phyloP scores from a whole-genome alignment of 331 rosid species.

The Phaseolus coccineus region DNA sequence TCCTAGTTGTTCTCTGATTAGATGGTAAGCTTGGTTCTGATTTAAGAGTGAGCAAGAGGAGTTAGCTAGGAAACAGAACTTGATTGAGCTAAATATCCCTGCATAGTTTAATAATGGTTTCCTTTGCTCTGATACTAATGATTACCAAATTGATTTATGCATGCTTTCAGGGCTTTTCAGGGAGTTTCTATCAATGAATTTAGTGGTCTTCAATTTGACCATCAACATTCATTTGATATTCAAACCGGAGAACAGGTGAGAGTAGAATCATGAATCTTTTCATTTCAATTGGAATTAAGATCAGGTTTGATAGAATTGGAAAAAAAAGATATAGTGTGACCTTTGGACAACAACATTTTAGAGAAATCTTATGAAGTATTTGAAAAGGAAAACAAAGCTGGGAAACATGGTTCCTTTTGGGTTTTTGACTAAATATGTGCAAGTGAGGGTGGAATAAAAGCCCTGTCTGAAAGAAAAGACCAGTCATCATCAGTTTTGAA shows the following conservation, averaged over 20 bases:
- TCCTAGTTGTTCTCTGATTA: slow-evolving; percentile 84
- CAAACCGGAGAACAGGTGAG: slow-evolving; percentile 95
- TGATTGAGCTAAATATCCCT: slow-evolving; percentile 26
- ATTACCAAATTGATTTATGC: slow-evolving; percentile 38
- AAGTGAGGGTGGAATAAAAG: neutral
- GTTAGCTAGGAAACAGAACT: slow-evolving; percentile 22
- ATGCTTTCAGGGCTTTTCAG: slow-evolving; percentile 88
- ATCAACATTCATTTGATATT: slow-evolving; percentile 77
- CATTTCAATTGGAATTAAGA: slow-evolving; percentile 18
- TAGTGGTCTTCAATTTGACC: slow-evolving; percentile 87
- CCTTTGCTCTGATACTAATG: slow-evolving; percentile 27
- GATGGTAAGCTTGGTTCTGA: slow-evolving; percentile 69
- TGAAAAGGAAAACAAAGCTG: neutral
- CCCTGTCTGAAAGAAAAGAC: neutral
- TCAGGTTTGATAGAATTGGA: slow-evolving; percentile 25
- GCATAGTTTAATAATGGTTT: slow-evolving; percentile 24
- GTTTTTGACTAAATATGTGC: neutral
- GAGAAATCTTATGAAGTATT: slow-evolving; percentile 7
- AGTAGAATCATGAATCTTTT: slow-evolving; percentile 28
- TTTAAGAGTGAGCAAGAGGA: slow-evolving; percentile 37
- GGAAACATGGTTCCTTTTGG: slow-evolving; percentile 26
- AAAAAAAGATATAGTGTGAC: slow-evolving; percentile 6
- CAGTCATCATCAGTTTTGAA: slow-evolving; percentile 30
- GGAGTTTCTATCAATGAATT: slow-evolving; percentile 95
- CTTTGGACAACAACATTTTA: neutral